Base-by-base conservation (phyloP, 345 rosid genomes). In the Eutrema yunnanense region DNA sequence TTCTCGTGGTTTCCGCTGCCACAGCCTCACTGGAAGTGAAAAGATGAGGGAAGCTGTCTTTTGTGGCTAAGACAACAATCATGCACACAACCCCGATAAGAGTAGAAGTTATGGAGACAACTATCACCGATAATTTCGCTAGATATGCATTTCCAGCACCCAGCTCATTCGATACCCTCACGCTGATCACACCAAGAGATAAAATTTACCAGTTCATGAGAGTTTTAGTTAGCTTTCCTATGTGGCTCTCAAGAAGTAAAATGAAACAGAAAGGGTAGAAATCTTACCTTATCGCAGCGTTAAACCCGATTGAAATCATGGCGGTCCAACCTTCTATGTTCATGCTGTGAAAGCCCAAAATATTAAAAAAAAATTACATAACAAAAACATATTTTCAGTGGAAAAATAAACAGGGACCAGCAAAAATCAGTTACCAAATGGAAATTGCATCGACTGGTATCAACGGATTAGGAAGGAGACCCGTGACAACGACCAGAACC, bases 401-500 rank as follows among this genome's bases (percentile, higher is more conserved):
- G 16, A 9, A 59, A 46, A 19, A 11, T 11, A 6, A 44, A 62
- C 9, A 47, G 1, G 11, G 4, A 7, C 4, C 30, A 63, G 10
- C 29, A 30, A 2, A 38, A 42, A 42, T 13, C 19, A 3, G 72
- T 47, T 86, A 89, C 97, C 98, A 94, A 53, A 94, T 86, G 42
- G 98, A 91, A 50, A 91, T 80, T 80, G 98, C 97, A 74, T 91
- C 97, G 9, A 94, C 92, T 9, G 97, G 86, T 30, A 94, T 83
- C 61, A 91, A 72, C 37, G 96, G 96, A 69, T 91, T 75, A 9
- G 89, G 73, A 76, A 94, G 78, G 27, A 86, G 95, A 77, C 96
- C 99, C 5, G 96, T 84, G 57, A 94, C 77, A 67, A 89, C 92
- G 13, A 89, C 64, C 60, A 94, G 76, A 41, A 91, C 29, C 96